Conservation (phyloP, 163 green algal species). For the Prototheca cutis region DNA sequence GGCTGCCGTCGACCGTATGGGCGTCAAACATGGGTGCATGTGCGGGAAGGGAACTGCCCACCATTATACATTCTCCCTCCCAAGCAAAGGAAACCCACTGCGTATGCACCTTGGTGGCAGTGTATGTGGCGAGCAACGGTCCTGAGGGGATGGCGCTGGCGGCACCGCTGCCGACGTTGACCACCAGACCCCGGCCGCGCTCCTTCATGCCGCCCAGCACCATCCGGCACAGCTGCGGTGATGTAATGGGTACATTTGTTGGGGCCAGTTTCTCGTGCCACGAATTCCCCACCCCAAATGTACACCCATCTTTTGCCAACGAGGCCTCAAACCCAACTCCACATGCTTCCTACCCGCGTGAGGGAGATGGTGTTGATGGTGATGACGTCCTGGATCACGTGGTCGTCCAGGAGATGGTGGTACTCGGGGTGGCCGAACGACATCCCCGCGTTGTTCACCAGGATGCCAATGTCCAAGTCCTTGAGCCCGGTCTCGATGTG, state of each 20-base stretch:
- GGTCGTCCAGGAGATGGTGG: constrained; percentile 21
- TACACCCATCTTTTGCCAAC: too few species aligned
- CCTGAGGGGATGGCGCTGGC: constrained; percentile 54
- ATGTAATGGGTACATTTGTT: too few species aligned
- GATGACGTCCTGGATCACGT: constrained; percentile 23
- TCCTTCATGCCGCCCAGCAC: constrained; percentile 67
- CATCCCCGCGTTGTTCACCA: constrained; percentile 82
- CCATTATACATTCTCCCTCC: too few species aligned
- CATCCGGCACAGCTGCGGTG: constrained; percentile 46
- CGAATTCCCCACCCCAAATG: too few species aligned
- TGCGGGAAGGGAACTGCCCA: too few species aligned
- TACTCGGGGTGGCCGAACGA: constrained; percentile 66
- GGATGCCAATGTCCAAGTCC: constrained; percentile 44
- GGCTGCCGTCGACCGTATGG: too few species aligned
- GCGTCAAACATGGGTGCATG: too few species aligned
- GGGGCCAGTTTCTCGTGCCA: too few species aligned
- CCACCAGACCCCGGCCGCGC: constrained; percentile 47
- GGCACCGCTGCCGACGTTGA: constrained; percentile 62
- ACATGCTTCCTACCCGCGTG: too few species aligned
- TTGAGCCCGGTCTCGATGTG: constrained; percentile 17
- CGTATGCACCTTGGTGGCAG: constrained; percentile 61
- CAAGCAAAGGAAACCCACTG: too few species aligned
- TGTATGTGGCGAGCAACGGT: constrained; percentile 69
- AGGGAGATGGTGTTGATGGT: constrained; percentile 22
- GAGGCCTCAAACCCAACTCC: not conserved